Percentiles rank a stretch among this genome's conserved stretches.
phyloP scores from a whole-genome alignment of 2,329 filamentous ascomycete genomes.

The Alternaria incomplexa region DNA sequence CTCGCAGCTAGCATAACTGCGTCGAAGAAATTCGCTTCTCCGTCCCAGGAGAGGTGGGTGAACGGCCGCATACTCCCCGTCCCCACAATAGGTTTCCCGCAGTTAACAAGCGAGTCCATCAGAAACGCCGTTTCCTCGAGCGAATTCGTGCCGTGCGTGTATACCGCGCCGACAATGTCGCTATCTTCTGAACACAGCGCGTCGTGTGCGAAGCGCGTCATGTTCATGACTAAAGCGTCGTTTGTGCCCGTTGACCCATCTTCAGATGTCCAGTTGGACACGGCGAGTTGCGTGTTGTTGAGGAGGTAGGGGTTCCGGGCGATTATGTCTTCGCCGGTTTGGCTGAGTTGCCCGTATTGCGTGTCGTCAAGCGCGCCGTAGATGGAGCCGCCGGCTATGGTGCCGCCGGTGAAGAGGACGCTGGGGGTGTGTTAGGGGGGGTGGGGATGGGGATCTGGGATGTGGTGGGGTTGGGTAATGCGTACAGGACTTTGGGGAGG shows the following conservation, averaged over 20 bases:
- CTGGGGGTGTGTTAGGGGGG: constrained; percentile 8
- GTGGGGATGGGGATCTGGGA: too few species aligned
- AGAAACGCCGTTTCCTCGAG: constrained; percentile 40
- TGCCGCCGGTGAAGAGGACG: constrained; percentile 35
- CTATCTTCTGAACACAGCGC: constrained; percentile 35
- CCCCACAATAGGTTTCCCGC: constrained; percentile 36
- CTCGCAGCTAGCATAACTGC: constrained; percentile 32
- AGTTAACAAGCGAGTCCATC: constrained; percentile 34
- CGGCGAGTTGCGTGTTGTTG: constrained; percentile 37
- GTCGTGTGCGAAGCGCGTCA: constrained; percentile 37
- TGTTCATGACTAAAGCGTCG: constrained; percentile 40
- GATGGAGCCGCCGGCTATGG: constrained; percentile 32
- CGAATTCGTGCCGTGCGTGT: constrained; percentile 38
- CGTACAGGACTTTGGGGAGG: constrained; percentile 33
- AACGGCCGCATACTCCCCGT: constrained; percentile 35
- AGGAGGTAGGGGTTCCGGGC: constrained; percentile 34
- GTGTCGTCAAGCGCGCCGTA: constrained; percentile 40
- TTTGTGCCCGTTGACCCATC: constrained; percentile 34
- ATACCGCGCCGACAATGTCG: constrained; percentile 37
- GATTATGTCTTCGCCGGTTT: constrained; percentile 34
- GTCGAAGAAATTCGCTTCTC: constrained; percentile 39
- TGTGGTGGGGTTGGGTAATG: background rate
- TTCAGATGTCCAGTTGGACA: constrained; percentile 34
- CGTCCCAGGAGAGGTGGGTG: constrained; percentile 33
- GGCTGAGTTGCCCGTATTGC: constrained; percentile 32